A percentile compares a stretch with the other conserved stretches of the same genome.
Evolutionary conservation across 23 red algal genomes (phyloP).

Genomic region (Gracilaria gracilis): DNA sequence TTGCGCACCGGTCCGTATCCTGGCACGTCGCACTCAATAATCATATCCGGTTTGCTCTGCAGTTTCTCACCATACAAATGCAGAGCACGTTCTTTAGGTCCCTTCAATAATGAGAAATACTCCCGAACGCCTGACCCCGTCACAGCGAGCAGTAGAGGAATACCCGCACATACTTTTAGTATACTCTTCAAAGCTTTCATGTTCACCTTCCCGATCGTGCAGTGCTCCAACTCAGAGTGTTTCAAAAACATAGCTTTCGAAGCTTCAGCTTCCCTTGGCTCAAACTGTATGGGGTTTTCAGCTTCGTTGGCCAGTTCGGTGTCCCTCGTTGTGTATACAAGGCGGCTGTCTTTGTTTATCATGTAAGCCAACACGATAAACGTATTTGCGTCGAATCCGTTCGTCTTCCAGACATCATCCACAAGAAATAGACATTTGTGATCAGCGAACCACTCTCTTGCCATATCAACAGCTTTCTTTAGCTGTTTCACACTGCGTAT

Average conservation of each 20-base stretch:
- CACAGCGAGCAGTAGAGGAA: neutral
- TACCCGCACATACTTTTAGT: neutral
- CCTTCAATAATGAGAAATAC: too few species aligned
- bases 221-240: neutral
- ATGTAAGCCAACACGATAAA: neutral
- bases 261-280: too few species aligned
- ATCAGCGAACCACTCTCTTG: neutral
- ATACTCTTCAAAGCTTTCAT: too few species aligned
- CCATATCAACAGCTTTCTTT: neutral
- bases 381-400: neutral
- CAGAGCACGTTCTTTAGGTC: too few species aligned
- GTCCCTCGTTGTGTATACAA: neutral
- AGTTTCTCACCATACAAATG: too few species aligned
- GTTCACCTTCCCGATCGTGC: neutral
- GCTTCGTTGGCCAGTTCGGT: neutral
- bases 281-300: too few species aligned
- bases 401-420: neutral
- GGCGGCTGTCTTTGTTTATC: neutral
- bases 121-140: neutral
- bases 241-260: neutral
- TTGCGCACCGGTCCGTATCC: too few species aligned
- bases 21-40: too few species aligned
- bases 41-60: too few species aligned
- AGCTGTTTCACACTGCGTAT: neutral
- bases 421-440: slow-evolving; percentile 21